Percentiles rank a stretch among this genome's conserved stretches.
These are phyloP conservation scores for Paspalum notatum DNA, from an alignment of 176 grass and related monocot species.

Conservation along the genomic window DNA sequence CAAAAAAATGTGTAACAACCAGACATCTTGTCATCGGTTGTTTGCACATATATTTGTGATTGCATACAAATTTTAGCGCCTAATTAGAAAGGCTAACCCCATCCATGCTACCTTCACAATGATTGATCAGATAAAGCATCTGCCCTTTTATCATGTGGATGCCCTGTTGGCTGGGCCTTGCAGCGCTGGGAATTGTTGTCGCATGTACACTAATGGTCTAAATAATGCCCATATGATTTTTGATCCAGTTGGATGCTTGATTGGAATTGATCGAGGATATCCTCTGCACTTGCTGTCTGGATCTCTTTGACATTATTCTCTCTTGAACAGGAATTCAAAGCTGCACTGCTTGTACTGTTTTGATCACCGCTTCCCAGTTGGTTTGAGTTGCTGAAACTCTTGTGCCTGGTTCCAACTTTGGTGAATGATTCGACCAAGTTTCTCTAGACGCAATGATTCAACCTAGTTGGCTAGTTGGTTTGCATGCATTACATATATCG, in stretches of 20 bases:
- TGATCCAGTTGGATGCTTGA: slow-evolving; percentile 44
- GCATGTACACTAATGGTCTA: background rate
- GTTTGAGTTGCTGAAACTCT: background rate
- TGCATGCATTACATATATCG: background rate
- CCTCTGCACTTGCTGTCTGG: slow-evolving; percentile 31
- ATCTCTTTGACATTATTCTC: background rate
- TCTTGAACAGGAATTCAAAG: slow-evolving; percentile 23
- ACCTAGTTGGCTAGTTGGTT: slow-evolving; percentile 10
- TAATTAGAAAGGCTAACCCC: slow-evolving; percentile 34
- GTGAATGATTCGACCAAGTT: slow-evolving; percentile 12
- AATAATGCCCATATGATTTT: slow-evolving; percentile 40
- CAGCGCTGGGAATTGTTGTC: slow-evolving; percentile 30
- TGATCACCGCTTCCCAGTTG: slow-evolving; percentile 8
- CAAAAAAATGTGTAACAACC: slow-evolving; percentile 12
- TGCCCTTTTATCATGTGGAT: slow-evolving; percentile 32
- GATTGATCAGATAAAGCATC: slow-evolving; percentile 43
- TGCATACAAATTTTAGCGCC: slow-evolving; percentile 5
- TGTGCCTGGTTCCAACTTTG: background rate
- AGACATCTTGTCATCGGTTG: slow-evolving; percentile 14
- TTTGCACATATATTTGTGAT: slow-evolving; percentile 23
- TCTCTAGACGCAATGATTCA: background rate
- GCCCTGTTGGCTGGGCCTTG: slow-evolving; percentile 23
- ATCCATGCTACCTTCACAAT: slow-evolving; percentile 19
- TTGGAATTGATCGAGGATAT: slow-evolving; percentile 35
- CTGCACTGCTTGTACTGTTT: background rate